A percentile compares a stretch with the other conserved stretches of the same genome.
Conservation (phyloP, 2,329 filamentous ascomycete species). For the Aureobasidium musti region DNA sequence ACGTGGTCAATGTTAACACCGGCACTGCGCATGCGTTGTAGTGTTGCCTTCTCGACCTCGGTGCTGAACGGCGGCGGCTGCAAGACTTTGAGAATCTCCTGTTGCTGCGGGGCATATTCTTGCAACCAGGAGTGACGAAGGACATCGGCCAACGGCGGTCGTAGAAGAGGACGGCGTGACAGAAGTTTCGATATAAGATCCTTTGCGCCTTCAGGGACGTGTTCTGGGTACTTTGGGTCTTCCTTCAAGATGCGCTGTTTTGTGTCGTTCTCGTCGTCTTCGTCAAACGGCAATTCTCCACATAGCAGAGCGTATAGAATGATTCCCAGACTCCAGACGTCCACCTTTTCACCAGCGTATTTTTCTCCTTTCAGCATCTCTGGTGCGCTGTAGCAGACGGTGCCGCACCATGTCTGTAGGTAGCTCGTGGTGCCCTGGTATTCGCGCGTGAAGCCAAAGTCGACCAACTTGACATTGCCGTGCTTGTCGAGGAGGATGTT, state of each 20-base stretch:
- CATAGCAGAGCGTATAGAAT: slow-evolving; percentile 81
- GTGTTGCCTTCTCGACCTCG: slow-evolving; percentile 80
- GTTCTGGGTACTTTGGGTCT: slow-evolving; percentile 81
- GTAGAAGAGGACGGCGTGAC: slow-evolving; percentile 82
- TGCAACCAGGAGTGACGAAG: slow-evolving; percentile 83
- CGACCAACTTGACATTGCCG: slow-evolving; percentile 95
- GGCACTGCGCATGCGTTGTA: slow-evolving; percentile 89
- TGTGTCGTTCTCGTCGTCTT: slow-evolving; percentile 89
- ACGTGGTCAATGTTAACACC: slow-evolving; percentile 93
- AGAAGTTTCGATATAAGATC: slow-evolving; percentile 76
- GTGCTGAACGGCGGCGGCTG: slow-evolving; percentile 83
- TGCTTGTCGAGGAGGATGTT: slow-evolving; percentile 95
- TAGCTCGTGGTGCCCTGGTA: slow-evolving; percentile 95
- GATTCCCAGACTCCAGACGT: slow-evolving; percentile 89
- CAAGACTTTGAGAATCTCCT: slow-evolving; percentile 81
- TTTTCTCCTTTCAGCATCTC: slow-evolving; percentile 99
- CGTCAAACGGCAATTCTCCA: slow-evolving; percentile 90
- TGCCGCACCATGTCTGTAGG: slow-evolving; percentile 95
- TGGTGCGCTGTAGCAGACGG: slow-evolving; percentile 94
- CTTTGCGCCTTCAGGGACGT: slow-evolving; percentile 74
- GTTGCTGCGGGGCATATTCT: slow-evolving; percentile 83
- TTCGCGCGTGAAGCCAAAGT: slow-evolving; percentile 97
- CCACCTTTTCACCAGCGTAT: slow-evolving; percentile 96
- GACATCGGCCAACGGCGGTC: slow-evolving; percentile 81
- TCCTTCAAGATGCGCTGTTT: slow-evolving; percentile 81